Evolutionary conservation across 2,329 filamentous ascomycete species (phyloP).

Genomic region (Tolypocladium nubicola): DNA sequence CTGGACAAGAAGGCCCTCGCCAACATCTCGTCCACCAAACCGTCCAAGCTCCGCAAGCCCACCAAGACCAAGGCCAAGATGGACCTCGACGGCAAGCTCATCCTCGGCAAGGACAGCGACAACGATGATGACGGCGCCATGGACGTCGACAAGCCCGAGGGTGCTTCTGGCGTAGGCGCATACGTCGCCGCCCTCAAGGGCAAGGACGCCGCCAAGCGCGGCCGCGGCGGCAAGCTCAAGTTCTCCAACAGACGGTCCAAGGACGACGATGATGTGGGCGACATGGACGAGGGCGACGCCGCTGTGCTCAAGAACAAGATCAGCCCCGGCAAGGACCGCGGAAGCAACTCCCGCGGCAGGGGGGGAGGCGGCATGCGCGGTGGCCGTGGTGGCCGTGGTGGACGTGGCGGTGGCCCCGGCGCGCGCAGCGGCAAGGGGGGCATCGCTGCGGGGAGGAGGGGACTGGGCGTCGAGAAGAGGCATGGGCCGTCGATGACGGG

Average conservation of each 20-base stretch:
- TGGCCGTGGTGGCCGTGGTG: constrained; percentile 21
- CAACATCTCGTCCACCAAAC: constrained; percentile 87
- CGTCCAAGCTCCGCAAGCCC: constrained; percentile 50
- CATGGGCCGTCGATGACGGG: constrained; percentile 24
- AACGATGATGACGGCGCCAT: constrained; percentile 44
- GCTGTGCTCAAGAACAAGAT: constrained; percentile 41
- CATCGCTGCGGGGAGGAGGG: constrained; percentile 33
- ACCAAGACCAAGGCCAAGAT: constrained; percentile 53
- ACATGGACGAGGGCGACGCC: constrained; percentile 43
- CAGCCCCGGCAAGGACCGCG: constrained; percentile 19
- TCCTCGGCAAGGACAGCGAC: constrained; percentile 52
- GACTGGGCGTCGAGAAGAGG: constrained; percentile 40
- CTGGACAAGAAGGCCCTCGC: constrained; percentile 81
- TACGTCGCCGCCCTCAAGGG: constrained; percentile 61
- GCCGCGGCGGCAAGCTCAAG: constrained; percentile 58
- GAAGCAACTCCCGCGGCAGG: constrained; percentile 18
- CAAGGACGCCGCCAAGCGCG: constrained; percentile 53
- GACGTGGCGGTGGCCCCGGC: constrained; percentile 19
- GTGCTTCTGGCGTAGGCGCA: constrained; percentile 52
- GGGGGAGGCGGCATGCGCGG: constrained; percentile 19
- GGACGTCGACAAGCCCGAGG: constrained; percentile 53
- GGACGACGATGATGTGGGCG: constrained; percentile 38
- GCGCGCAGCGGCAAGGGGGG: constrained; percentile 35
- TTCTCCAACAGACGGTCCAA: constrained; percentile 52
- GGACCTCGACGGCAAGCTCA: constrained; percentile 70